Evolutionary conservation across 2,329 filamentous ascomycete genomes (phyloP), one percentile per base, ranked within the genome.

Genomic region (Hypocreales sp.): DNA sequence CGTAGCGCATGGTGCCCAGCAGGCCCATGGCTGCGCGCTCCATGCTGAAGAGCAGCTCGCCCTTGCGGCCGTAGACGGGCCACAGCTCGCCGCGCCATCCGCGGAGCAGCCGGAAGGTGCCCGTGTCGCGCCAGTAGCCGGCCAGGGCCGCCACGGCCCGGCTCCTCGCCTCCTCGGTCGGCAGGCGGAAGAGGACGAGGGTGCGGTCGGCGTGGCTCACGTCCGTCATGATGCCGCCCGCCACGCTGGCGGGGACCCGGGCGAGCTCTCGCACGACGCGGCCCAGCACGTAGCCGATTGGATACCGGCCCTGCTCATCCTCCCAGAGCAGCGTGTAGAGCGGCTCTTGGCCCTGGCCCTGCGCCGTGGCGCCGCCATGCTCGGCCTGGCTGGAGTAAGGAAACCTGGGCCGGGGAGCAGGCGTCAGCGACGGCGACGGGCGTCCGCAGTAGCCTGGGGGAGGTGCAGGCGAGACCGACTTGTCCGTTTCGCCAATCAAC

Each of bases 1-100:
- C 84, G 46, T 84, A 92, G 7, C 75, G 72, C 38, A 78, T 69
- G 2, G 79, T 62, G 2, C 83, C 84, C 25, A 92, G 73, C 7
- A 93, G 56, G 0, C 76, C 69, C 31, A 70, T 69, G 5, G 78
- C 82, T 11, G 67, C 63, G n/a, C 84, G 65, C 50, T 93, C 84
- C 47, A 87, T 70, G 47, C 67, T 77, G 47, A 81, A 78, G 4
- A 87, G 54, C 7, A 81, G 45, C 34, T 70, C 61, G 19, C 65
- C 61, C 18, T 67, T 65, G 10, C 64, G 67, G 1, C 66, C 69
- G 42, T 83, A 90, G 7, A 92, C 70, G 0, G 82, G 76, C 58
- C 83, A 92, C 11, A 72, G 54, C 51, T 93, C 84, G 42, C 81
- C 58, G 22, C 83, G 67, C 84, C 84, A 93, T 32, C 79, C 79